Evolutionary conservation across 352 stramenopile genomes (phyloP), one percentile per base, ranked within the genome.

Genomic region (Aphanomyces astaci): DNA sequence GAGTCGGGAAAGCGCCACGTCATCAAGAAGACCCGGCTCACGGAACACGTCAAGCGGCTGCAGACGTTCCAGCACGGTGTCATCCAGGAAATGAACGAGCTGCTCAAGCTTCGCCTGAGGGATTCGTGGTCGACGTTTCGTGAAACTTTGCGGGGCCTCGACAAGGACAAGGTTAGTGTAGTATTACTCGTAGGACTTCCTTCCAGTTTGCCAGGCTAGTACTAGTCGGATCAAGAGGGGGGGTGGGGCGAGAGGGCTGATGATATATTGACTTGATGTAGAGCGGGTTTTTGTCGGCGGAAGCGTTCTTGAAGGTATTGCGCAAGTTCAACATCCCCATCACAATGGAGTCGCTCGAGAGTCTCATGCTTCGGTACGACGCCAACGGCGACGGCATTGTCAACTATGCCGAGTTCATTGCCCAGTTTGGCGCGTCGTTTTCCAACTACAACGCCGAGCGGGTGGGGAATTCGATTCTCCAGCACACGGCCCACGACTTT

Each of bases 401-500:
- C 28, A 79, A 91, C 67, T 89, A 88, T 63, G 78, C 74, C 62
- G 77, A 84, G 19, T 91, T 91, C 45, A 72, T 91, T 1, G 68
- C 78, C 2, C 73, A 83, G 17, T 91, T 88, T 67, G 78, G 83
- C 46, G 77, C 66, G 15, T 77, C 73, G 19, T 91, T 91, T 56
- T 80, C 84, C 63, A 79, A 86, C 53, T 77, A 73, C 24, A 82
- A 91, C 57, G 78, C 81, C 17, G 86, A 89, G 55, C 84, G 74
- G 17, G 83, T 89, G 4, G 72, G 81, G 30, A 84, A 80, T 55
- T 88, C 83, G 57, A 75, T 91, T 22, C 36, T 68, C 11, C 62
- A 68, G 25, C 62, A 68, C 46, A 68, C 62, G 27, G 62, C 62
- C 19, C 62, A 68, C 32, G 62, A 68, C 32, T 68, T 62, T 32